Conservation (phyloP, 176 grass and related monocot genomes). For the Cocos nucifera region DNA sequence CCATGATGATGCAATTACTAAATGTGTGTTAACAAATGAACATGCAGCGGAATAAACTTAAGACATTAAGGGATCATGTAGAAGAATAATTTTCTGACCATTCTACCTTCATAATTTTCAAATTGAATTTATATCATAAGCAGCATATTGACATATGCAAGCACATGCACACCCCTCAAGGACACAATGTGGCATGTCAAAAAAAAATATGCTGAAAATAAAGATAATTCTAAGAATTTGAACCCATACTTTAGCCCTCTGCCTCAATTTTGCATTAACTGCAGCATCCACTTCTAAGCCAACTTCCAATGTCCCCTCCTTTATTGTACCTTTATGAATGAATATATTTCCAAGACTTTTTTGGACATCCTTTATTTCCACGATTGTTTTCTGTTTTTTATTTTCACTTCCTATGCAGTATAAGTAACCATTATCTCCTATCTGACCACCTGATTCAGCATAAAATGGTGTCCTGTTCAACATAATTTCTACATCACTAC, state of each 20-base stretch:
- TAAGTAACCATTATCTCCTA: constrained; percentile 88
- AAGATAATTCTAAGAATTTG: not conserved
- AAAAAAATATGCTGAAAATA: not conserved
- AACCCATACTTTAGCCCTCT: constrained; percentile 69
- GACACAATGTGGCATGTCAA: too few species aligned
- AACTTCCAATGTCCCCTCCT: constrained; percentile 62
- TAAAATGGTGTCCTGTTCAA: constrained; percentile 94
- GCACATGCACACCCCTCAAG: too few species aligned
- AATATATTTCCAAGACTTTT: constrained; percentile 93
- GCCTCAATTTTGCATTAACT: constrained; percentile 75
- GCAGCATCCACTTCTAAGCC: constrained; percentile 72
- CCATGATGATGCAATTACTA: too few species aligned
- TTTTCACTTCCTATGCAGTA: constrained; percentile 38
- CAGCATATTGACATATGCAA: too few species aligned
- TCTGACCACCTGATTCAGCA: constrained; percentile 93
- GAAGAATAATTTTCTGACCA: too few species aligned
- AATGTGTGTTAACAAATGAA: too few species aligned
- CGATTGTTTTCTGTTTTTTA: constrained; percentile 39
- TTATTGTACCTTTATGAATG: constrained; percentile 83
- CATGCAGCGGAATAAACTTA: too few species aligned
- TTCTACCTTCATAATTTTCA: too few species aligned
- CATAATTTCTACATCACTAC: constrained; percentile 75
- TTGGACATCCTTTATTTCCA: constrained; percentile 86
- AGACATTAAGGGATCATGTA: too few species aligned
- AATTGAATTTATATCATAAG: too few species aligned